Base-by-base conservation (phyloP, 164 flowering plant genomes). In the Vitis rotundifolia region DNA sequence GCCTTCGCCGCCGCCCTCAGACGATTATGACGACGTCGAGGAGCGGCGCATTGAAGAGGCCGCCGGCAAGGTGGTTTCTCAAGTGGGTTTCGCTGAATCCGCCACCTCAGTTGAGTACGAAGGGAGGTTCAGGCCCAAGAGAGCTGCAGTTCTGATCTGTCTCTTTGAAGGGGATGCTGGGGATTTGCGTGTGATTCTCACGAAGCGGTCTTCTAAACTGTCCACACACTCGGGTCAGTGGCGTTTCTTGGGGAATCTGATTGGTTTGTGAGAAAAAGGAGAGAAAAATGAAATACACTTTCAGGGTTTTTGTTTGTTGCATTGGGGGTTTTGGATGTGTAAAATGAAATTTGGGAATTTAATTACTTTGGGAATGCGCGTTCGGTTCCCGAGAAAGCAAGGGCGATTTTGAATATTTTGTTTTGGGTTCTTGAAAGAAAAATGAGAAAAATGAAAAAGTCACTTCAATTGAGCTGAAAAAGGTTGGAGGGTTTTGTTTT, bases 51-150 rank as follows among this genome's bases (percentile, higher is more conserved):
- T 76, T 18, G 80, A 84, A 59, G 87, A 85, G 56, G 66, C 51
- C 9, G 83, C 73, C 0, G 87, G 86, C 7, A 87, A 87, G 68
- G 84, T 85, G 9, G 82, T 86, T 47, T 77, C 93, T 44, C 90
- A 86, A 69, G 77, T 89, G 77, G 97, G 93, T 18, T 82, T 89
- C 71, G 84, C 85, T 11, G 95, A 92, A 78, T 92, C 97, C 28
- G 80, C 82, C 1, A 80, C 91, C 54, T 78, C 90, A n/a, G 71
- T 84, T 69, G 75, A 13, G 14, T 53, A 71, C 59, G 74, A 79
- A 1, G 81, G 80, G 49, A 79, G 78, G 68, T 85, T 83, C 58
- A 78, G 64, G 51, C 89, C 88, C 80, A 92, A 80, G 72, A 75
- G 87, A 73, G 90, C 90, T 55, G 86, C 83, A 5, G 85, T 88